phyloP scores from a whole-genome alignment of 140 eudicot genomes.

The Oenanthe javanica region DNA sequence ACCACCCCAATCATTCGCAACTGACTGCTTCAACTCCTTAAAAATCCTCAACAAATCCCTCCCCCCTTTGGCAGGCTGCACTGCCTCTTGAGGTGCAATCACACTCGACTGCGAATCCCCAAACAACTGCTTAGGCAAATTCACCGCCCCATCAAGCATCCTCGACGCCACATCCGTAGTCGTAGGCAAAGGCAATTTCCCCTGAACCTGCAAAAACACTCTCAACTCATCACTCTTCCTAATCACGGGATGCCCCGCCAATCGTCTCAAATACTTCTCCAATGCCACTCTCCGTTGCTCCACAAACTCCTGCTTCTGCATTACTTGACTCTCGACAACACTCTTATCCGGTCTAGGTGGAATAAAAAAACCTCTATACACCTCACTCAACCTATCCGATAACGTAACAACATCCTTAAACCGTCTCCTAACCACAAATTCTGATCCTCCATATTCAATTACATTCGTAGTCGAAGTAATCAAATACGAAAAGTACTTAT shows the following conservation, averaged over 20 bases:
- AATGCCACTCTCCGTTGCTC: slow-evolving; percentile 68
- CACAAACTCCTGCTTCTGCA: slow-evolving; percentile 86
- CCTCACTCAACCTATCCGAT: slow-evolving; percentile 60
- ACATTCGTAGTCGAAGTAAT: slow-evolving; percentile 59
- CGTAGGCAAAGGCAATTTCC: slow-evolving; percentile 60
- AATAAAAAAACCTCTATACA: slow-evolving; percentile 59
- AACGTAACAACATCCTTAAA: slow-evolving; percentile 67
- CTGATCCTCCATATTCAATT: slow-evolving; percentile 44
- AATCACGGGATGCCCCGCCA: slow-evolving; percentile 63
- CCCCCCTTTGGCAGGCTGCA: slow-evolving; percentile 75
- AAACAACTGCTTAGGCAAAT: slow-evolving; percentile 63
- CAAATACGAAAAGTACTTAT: slow-evolving; percentile 43
- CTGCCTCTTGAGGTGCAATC: slow-evolving; percentile 60
- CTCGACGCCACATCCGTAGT: slow-evolving; percentile 67
- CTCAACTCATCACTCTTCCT: slow-evolving; percentile 81
- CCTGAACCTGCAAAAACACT: slow-evolving; percentile 72
- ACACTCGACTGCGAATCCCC: slow-evolving; percentile 49
- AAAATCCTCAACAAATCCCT: slow-evolving; percentile 75
- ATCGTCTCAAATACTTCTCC: slow-evolving; percentile 73
- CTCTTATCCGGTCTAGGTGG: slow-evolving; percentile 87
- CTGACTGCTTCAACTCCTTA: slow-evolving; percentile 81
- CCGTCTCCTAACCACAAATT: slow-evolving; percentile 56
- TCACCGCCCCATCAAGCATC: slow-evolving; percentile 80
- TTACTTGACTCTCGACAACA: slow-evolving; percentile 80
- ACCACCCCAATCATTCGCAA: slow-evolving; percentile 69